These are phyloP conservation scores for Oropetium thomaeum DNA, from an alignment of 176 grass and related monocot genomes.

Conservation along the genomic window DNA sequence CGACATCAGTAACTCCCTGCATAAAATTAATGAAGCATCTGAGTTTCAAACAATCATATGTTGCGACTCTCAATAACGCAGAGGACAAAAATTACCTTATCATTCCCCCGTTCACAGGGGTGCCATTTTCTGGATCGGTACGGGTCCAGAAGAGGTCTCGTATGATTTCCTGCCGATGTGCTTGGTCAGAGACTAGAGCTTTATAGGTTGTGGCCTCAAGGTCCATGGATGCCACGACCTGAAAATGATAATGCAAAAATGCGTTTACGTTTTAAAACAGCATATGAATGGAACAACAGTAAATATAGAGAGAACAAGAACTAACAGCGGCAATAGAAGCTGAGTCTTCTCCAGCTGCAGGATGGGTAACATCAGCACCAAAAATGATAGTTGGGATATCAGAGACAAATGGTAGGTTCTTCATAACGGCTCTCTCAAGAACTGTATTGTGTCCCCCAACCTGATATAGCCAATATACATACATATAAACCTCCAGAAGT, in stretches of 20 bases:
- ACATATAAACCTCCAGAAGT: background rate
- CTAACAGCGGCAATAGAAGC: constrained; percentile 66
- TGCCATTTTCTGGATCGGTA: constrained; percentile 37
- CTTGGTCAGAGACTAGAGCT: constrained; percentile 68
- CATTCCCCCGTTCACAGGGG: constrained; percentile 41
- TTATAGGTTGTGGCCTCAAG: constrained; percentile 64
- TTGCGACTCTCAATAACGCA: background rate
- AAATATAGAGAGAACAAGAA: background rate
- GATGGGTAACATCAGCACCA: constrained; percentile 86
- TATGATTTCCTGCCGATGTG: constrained; percentile 67
- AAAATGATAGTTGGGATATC: constrained; percentile 64
- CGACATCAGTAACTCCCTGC: constrained; percentile 49
- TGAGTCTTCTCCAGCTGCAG: constrained; percentile 58
- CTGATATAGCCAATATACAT: constrained; percentile 30
- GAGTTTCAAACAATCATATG: constrained; percentile 12
- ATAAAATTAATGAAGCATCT: background rate
- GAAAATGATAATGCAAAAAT: background rate
- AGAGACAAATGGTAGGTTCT: constrained; percentile 33
- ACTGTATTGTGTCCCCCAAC: constrained; percentile 67
- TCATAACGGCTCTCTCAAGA: constrained; percentile 32
- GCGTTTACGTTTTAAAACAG: background rate
- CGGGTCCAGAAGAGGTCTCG: constrained; percentile 51
- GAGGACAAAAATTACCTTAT: constrained; percentile 40
- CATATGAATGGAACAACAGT: background rate
- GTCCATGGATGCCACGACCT: constrained; percentile 91